Evolutionary conservation across 768 basidiomycete species (phyloP).

Genomic region (Russula brevipes): DNA sequence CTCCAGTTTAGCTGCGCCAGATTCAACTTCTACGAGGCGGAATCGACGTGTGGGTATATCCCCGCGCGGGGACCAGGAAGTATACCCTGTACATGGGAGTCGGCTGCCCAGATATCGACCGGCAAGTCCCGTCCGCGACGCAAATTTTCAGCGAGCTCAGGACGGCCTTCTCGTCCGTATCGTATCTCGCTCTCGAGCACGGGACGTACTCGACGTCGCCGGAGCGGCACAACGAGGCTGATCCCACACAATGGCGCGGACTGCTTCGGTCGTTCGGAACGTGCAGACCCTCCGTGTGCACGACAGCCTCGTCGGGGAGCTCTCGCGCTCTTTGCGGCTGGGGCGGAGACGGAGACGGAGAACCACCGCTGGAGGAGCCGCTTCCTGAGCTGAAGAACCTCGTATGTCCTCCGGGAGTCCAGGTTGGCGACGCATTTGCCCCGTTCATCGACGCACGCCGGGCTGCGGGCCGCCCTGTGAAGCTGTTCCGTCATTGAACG

Average conservation of each 20-base stretch:
- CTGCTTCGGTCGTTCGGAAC: background rate
- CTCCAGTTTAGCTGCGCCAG: background rate
- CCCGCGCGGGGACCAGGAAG: background rate
- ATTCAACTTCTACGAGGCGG: background rate
- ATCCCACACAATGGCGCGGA: background rate
- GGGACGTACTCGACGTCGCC: background rate
- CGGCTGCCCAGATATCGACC: background rate
- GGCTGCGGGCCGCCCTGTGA: too few species aligned
- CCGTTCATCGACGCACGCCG: too few species aligned
- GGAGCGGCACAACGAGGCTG: background rate
- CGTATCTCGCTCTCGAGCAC: background rate
- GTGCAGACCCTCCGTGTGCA: background rate
- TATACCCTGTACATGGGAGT: background rate
- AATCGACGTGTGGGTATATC: background rate
- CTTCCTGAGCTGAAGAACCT: background rate
- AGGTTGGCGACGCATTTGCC: too few species aligned
- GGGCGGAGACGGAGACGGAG: background rate
- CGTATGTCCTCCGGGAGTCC: too few species aligned
- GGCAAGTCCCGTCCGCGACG: background rate
- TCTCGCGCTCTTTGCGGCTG: background rate
- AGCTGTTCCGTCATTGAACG: too few species aligned
- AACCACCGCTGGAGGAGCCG: background rate
- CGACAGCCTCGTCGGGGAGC: background rate
- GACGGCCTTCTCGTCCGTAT: background rate
- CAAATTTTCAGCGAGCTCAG: background rate